These are phyloP conservation scores for Phytophthora multivora DNA, from an alignment of 352 stramenopile species.

Conservation along the genomic window DNA sequence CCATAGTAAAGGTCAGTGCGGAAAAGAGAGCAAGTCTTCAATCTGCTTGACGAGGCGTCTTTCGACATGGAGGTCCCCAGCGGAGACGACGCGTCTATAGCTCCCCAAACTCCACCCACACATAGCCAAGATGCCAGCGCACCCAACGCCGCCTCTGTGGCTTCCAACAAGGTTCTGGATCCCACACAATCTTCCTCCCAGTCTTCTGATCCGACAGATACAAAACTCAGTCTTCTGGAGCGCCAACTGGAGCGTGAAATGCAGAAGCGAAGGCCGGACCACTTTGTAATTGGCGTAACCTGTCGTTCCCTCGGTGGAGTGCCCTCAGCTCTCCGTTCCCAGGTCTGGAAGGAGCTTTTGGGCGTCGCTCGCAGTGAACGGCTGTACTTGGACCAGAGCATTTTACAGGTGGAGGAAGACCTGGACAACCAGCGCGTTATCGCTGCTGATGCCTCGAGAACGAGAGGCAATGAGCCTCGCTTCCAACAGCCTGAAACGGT, in stretches of 20 bases:
- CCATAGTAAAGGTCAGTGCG: slow-evolving; percentile 7
- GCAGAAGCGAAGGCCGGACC: slow-evolving; percentile 67
- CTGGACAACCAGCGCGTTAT: slow-evolving; percentile 93
- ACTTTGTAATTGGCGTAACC: slow-evolving; percentile 72
- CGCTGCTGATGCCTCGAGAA: slow-evolving; percentile 84
- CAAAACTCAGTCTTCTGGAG: slow-evolving; percentile 10
- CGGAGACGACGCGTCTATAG: not conserved
- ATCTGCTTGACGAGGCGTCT: slow-evolving; percentile 4
- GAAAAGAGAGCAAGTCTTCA: slow-evolving; percentile 6
- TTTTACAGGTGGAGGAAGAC: slow-evolving; percentile 79
- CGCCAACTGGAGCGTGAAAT: slow-evolving; percentile 71
- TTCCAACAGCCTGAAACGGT: slow-evolving; percentile 81
- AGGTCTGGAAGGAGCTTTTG: slow-evolving; percentile 83
- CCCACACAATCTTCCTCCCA: not conserved
- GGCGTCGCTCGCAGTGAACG: slow-evolving; percentile 70
- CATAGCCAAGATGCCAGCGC: not conserved
- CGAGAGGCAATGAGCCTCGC: slow-evolving; percentile 74
- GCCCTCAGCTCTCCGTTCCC: slow-evolving; percentile 50
- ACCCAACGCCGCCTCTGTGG: not conserved
- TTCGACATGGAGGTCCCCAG: slow-evolving; percentile 18
- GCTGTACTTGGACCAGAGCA: slow-evolving; percentile 70
- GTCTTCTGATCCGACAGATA: not conserved
- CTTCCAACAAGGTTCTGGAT: not conserved
- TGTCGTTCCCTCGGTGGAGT: slow-evolving; percentile 76
- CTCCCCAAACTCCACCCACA: not conserved